These are phyloP conservation scores for Tetrahymena malaccensis DNA, from an alignment of 73 alveolate genomes.

Conservation along the genomic window DNA sequence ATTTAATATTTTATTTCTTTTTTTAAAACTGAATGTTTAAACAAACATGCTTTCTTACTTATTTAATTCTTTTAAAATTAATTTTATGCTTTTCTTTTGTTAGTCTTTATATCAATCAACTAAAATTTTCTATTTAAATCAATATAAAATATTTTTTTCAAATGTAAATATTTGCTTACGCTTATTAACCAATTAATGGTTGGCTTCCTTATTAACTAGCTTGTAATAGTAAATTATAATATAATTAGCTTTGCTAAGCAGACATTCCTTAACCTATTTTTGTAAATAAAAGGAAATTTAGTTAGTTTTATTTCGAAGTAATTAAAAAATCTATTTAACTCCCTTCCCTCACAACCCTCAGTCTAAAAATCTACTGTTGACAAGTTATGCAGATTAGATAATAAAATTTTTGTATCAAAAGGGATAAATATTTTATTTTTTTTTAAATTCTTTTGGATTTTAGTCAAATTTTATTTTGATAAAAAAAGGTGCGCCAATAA, in stretches of 20 bases:
- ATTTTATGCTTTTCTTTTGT: background rate
- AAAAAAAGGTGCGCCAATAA: background rate
- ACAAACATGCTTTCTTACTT: background rate
- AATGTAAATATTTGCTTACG: background rate
- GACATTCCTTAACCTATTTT: background rate
- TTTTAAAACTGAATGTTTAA: background rate
- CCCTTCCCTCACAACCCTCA: background rate
- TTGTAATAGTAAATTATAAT: background rate
- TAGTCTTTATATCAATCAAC: background rate
- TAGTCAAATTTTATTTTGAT: background rate
- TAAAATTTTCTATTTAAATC: background rate
- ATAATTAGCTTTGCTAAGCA: background rate
- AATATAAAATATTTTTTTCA: background rate
- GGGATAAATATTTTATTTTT: background rate
- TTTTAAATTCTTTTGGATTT: background rate
- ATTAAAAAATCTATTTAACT: background rate
- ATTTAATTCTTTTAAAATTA: no score
- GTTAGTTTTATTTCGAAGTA: background rate
- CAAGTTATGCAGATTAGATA: background rate
- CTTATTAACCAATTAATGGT: background rate
- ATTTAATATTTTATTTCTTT: no score
- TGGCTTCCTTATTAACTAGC: background rate
- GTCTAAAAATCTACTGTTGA: background rate
- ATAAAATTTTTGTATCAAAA: no score
- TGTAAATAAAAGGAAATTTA: background rate